Percentiles rank a stretch among this genome's conserved stretches.
Evolutionary conservation across 306 rosid genomes (phyloP).

Genomic region (Mucuna pruriens): DNA sequence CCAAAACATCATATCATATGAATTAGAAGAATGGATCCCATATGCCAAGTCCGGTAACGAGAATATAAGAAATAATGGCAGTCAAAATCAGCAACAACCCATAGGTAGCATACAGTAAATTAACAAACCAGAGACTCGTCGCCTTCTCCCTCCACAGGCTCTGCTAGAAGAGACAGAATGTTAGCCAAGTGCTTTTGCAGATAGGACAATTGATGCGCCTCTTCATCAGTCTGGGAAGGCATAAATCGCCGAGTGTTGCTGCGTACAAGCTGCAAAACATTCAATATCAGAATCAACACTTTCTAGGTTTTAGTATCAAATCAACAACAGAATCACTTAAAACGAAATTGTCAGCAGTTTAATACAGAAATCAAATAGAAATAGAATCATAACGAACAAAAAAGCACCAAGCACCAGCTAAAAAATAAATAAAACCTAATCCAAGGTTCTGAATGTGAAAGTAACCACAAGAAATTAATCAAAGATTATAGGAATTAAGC

Average conservation of each 20-base stretch:
- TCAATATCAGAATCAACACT: slow-evolving; percentile 18
- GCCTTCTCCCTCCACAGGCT: slow-evolving; percentile 79
- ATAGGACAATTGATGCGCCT: slow-evolving; percentile 90
- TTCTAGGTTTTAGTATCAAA: slow-evolving; percentile 1
- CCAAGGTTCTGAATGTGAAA: not conserved
- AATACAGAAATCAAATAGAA: not conserved
- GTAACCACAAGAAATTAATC: not conserved
- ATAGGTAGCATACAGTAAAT: slow-evolving; percentile 29
- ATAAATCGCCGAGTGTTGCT: slow-evolving; percentile 85
- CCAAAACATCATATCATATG: not conserved
- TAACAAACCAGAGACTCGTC: slow-evolving; percentile 84
- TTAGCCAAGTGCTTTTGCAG: slow-evolving; percentile 84
- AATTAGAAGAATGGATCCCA: slow-evolving; percentile 20
- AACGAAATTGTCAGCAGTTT: slow-evolving; percentile 7
- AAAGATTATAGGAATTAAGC: not conserved
- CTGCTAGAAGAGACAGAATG: slow-evolving; percentile 80
- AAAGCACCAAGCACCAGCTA: not conserved
- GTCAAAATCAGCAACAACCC: slow-evolving; percentile 22
- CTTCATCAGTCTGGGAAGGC: slow-evolving; percentile 94
- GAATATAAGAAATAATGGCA: slow-evolving; percentile 5
- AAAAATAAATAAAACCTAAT: slow-evolving; percentile 8
- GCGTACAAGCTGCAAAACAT: slow-evolving; percentile 84
- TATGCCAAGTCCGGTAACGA: not conserved
- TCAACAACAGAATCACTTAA: slow-evolving; percentile 8
- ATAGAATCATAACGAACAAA: not conserved